These are phyloP conservation scores for Gnomoniopsis smithogilvyi DNA, from an alignment of 2,329 filamentous ascomycete species.

Conservation along the genomic window DNA sequence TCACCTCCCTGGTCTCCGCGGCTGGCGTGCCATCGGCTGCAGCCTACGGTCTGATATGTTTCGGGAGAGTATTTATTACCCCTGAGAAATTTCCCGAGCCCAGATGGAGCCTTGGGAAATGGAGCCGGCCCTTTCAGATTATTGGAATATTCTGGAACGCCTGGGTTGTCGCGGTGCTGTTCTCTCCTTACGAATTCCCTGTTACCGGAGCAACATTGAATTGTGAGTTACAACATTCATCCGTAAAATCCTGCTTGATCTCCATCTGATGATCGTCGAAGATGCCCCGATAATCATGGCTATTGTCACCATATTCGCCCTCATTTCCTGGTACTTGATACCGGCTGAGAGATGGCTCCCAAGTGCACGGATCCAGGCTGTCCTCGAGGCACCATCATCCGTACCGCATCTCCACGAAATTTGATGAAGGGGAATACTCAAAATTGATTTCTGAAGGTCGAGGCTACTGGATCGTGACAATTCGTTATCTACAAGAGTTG, in stretches of 20 bases:
- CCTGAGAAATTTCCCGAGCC: constrained; percentile 44
- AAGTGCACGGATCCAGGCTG: constrained; percentile 35
- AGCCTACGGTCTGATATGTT: constrained; percentile 48
- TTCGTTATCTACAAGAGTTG: too few species aligned
- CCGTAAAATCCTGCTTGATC: not conserved
- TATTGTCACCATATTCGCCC: constrained; percentile 43
- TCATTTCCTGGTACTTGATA: constrained; percentile 45
- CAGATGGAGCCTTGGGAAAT: constrained; percentile 40
- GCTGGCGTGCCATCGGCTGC: constrained; percentile 50
- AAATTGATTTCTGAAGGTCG: too few species aligned
- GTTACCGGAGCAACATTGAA: constrained; percentile 41
- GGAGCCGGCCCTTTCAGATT: constrained; percentile 44
- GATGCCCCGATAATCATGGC: constrained; percentile 50
- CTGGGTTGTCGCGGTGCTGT: constrained; percentile 46
- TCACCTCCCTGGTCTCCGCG: constrained; percentile 51
- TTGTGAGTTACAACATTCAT: constrained; percentile 19
- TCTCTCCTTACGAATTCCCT: constrained; percentile 43
- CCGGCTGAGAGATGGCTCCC: constrained; percentile 45
- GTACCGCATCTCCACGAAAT: not conserved
- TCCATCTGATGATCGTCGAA: not conserved
- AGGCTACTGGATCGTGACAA: too few species aligned
- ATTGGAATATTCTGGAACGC: constrained; percentile 47
- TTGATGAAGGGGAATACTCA: too few species aligned
- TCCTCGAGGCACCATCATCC: not conserved
- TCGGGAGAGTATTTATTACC: constrained; percentile 44